Evolutionary conservation across 177 flowering plant species (phyloP).

Genomic region (Vitis hybrid): DNA sequence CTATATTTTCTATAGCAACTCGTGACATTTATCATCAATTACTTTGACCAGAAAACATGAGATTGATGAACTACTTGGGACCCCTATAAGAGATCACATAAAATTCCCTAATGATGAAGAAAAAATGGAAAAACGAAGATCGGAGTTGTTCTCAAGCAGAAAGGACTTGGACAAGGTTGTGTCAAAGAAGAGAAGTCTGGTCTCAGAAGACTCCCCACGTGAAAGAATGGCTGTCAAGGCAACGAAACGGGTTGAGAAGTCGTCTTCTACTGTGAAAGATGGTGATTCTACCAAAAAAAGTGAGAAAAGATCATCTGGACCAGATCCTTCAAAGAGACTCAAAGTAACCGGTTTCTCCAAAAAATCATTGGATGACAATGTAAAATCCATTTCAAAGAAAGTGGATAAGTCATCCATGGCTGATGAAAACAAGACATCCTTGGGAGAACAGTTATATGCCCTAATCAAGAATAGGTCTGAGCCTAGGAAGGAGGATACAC

Average conservation of each 20-base stretch:
- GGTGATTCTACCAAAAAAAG: slow-evolving; percentile 12
- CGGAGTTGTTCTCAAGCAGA: slow-evolving; percentile 16
- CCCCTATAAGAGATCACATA: slow-evolving; percentile 70
- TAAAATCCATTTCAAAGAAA: slow-evolving; percentile 15
- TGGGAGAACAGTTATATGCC: slow-evolving; percentile 23
- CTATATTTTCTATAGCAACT: not conserved
- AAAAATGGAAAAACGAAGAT: slow-evolving; percentile 23
- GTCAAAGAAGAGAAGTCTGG: slow-evolving; percentile 26
- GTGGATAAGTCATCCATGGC: slow-evolving; percentile 8
- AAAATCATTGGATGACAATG: slow-evolving; percentile 16
- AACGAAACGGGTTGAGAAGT: slow-evolving; percentile 14
- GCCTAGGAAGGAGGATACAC: slow-evolving; percentile 12
- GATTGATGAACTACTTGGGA: slow-evolving; percentile 47
- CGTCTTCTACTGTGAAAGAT: slow-evolving; percentile 14
- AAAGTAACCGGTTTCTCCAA: slow-evolving; percentile 18
- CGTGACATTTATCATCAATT: not conserved
- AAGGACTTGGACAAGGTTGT: slow-evolving; percentile 12
- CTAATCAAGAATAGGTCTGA: slow-evolving; percentile 16
- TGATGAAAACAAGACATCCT: slow-evolving; percentile 21
- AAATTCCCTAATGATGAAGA: slow-evolving; percentile 44
- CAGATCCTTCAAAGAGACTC: slow-evolving; percentile 18
- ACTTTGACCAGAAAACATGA: slow-evolving; percentile 60
- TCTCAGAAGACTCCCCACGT: slow-evolving; percentile 19
- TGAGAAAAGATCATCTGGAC: slow-evolving; percentile 8
- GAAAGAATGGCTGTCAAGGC: slow-evolving; percentile 22